A percentile compares a stretch with the other conserved stretches of the same genome.
Evolutionary conservation across 2,329 filamentous ascomycete species (phyloP).

Genomic region (Biscogniauxia sp.): DNA sequence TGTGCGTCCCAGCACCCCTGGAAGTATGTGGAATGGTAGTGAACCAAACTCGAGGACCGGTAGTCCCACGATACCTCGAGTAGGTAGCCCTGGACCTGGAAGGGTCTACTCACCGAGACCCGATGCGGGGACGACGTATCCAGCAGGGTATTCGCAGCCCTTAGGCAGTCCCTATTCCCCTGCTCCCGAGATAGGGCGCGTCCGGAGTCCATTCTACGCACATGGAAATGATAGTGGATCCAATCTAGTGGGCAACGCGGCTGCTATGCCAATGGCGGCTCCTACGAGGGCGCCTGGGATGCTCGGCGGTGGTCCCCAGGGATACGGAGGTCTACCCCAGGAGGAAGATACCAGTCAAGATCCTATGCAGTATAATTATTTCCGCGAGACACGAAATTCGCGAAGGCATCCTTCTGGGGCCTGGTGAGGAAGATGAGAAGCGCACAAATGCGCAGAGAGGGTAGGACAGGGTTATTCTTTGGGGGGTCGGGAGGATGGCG

Average conservation of each 20-base stretch:
- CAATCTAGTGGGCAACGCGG: constrained; percentile 52
- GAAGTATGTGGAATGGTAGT: constrained; percentile 46
- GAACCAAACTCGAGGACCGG: constrained; percentile 47
- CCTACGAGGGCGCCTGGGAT: constrained; percentile 39
- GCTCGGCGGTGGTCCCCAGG: constrained; percentile 55
- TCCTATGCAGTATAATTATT: constrained; percentile 56
- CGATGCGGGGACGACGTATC: constrained; percentile 26
- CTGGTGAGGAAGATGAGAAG: constrained; percentile 8
- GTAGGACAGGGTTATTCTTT: too few relatives aligned
- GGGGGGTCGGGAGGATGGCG: not conserved
- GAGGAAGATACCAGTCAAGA: constrained; percentile 43
- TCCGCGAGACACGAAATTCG: constrained; percentile 37
- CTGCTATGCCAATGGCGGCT: constrained; percentile 45
- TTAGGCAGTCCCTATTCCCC: constrained; percentile 27
- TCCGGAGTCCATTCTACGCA: constrained; percentile 48
- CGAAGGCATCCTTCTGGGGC: constrained; percentile 13
- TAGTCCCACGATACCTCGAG: constrained; percentile 41
- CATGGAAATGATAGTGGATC: constrained; percentile 53
- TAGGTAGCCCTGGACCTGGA: constrained; percentile 27
- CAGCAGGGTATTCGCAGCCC: constrained; percentile 23
- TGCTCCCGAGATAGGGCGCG: constrained; percentile 29
- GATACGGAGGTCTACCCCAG: constrained; percentile 60
- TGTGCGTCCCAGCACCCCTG: constrained; percentile 60
- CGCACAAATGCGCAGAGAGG: not conserved
- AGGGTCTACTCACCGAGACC: constrained; percentile 24